These are phyloP conservation scores for Trichophyton equinum DNA, from an alignment of 2,329 filamentous ascomycete genomes.

Conservation along the genomic window DNA sequence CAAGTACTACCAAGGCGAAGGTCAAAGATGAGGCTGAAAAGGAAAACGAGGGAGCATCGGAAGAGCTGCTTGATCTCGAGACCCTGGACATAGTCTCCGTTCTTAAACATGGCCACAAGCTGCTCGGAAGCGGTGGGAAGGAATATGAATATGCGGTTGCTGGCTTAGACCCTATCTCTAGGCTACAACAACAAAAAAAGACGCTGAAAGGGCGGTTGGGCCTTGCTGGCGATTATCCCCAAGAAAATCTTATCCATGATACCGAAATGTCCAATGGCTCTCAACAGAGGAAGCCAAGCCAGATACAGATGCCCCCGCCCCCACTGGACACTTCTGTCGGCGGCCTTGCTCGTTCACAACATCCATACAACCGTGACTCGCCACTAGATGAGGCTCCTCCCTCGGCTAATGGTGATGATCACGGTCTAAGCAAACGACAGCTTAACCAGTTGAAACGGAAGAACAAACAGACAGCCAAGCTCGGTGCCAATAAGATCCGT, in stretches of 20 bases:
- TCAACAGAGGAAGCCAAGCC: background rate
- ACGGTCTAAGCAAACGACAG: conserved; percentile 76
- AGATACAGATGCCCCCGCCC: conserved; percentile 19
- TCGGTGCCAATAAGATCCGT: conserved; percentile 76
- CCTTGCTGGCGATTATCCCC: conserved; percentile 68
- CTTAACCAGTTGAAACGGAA: conserved; percentile 92
- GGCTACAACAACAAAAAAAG: conserved; percentile 80
- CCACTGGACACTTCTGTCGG: conserved; percentile 41
- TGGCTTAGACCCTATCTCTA: conserved; percentile 64
- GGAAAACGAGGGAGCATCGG: conserved; percentile 27
- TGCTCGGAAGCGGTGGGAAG: conserved; percentile 69
- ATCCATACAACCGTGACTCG: conserved; percentile 30
- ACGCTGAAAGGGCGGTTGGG: conserved; percentile 71
- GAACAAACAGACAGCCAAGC: conserved; percentile 76
- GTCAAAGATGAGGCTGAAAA: conserved; percentile 27
- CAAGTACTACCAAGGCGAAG: conserved; percentile 31
- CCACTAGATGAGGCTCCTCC: conserved; percentile 29
- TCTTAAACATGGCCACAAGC: conserved; percentile 67
- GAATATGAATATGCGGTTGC: conserved; percentile 76
- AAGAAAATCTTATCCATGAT: conserved; percentile 66
- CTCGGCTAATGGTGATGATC: conserved; percentile 47
- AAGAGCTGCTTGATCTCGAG: conserved; percentile 58
- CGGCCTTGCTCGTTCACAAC: conserved; percentile 32
- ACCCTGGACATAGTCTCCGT: conserved; percentile 67
- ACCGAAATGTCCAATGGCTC: conserved; percentile 33